Evolutionary conservation across 345 rosid species (phyloP).

Genomic region (Lepidium didymum): DNA sequence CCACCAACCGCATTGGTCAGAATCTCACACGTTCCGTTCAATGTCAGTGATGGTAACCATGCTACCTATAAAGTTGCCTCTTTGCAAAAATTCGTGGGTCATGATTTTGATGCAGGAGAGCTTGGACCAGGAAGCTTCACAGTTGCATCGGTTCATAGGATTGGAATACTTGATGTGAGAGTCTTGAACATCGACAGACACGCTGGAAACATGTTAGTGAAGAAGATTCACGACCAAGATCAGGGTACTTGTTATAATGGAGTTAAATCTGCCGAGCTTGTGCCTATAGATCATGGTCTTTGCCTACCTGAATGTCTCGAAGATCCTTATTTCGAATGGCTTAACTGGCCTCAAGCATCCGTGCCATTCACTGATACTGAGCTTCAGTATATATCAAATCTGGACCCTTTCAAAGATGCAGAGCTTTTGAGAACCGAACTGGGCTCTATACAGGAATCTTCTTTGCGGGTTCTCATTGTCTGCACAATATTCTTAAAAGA

Average conservation of each 20-base stretch:
- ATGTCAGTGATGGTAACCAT: constrained; percentile 31
- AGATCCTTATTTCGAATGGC: constrained; percentile 85
- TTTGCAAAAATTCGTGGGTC: constrained; percentile 60
- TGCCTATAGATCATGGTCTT: constrained; percentile 83
- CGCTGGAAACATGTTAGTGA: constrained; percentile 75
- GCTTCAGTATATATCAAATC: constrained; percentile 52
- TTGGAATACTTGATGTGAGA: constrained; percentile 69
- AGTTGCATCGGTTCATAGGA: constrained; percentile 61
- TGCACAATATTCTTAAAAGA: constrained; percentile 65
- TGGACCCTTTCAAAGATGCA: constrained; percentile 62
- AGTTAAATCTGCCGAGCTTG: constrained; percentile 50
- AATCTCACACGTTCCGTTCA: constrained; percentile 51
- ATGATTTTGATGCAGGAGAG: constrained; percentile 78
- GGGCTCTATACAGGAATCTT: constrained; percentile 50
- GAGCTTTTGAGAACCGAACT: constrained; percentile 48
- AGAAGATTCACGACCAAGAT: constrained; percentile 38
- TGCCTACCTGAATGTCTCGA: constrained; percentile 78
- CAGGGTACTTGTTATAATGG: constrained; percentile 23
- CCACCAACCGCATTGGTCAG: constrained; percentile 75
- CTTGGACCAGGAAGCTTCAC: constrained; percentile 65
- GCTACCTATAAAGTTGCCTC: constrained; percentile 56
- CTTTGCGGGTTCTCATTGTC: constrained; percentile 49
- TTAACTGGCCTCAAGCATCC: constrained; percentile 85
- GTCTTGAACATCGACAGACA: constrained; percentile 77
- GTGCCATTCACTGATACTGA: constrained; percentile 65